Evolutionary conservation across 495 filamentous ascomycete genomes (phyloP), one percentile per base, ranked within the genome.

Genomic region (Durotheca rogersii): DNA sequence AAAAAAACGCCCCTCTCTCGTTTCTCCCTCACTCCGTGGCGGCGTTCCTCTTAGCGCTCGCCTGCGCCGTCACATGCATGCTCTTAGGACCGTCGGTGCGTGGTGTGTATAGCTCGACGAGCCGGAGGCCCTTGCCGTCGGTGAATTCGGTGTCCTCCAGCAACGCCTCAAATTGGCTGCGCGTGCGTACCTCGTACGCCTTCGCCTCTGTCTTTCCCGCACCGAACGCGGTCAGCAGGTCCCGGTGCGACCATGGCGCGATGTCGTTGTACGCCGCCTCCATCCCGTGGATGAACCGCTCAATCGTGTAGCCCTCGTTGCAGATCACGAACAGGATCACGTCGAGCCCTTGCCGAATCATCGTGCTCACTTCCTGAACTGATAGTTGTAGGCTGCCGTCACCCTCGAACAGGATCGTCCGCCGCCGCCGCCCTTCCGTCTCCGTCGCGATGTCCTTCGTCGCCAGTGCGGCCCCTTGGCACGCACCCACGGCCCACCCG

Each of bases 361-460:
- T 93, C 14, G 90, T 93, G 64, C 84, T 87, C 38, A 96, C 60
- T 66, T 95, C 89, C 63, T 96, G 91, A 4, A 79, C 81, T 1
- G 90, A 94, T 29, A 95, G 72, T 58, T 96, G 88, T 53, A 91
- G 80, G 53, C 84, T 88, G 16, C 91, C 91, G 56, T 96, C 91
- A 35, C 90, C 91, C 11, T 89, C 88, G 54, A 93, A 90, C 43
- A 96, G 72, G 40, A 96, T 83, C 1, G 86, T 88, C 18, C 88
- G 77, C 15, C 81, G 73, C 29, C 78, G 23, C 23, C 9, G 4
- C 58, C 33, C 42, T 45, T 1, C 35, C 45, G 0, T 12, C 1
- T 9, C 45, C 66, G 0, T 54, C 62, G 23, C 23, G 12, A 62
- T 41, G 54, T 92, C 88, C 47, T 83, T 82, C 0, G 80, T 78